Evolutionary conservation across 75 land plant genomes (phyloP).

Genomic region (Selaginella tamariscina): DNA sequence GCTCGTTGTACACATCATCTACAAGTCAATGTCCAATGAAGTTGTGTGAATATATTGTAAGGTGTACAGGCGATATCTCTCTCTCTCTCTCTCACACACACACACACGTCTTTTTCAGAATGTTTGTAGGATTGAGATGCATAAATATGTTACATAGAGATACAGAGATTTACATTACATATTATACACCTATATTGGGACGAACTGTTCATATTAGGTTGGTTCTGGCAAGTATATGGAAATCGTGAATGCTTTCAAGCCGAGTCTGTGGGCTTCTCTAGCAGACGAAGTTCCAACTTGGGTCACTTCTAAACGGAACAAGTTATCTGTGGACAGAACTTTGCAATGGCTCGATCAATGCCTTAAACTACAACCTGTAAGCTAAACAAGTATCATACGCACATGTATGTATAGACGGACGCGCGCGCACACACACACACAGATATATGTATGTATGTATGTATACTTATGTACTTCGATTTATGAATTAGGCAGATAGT

Average conservation of each 20-base stretch:
- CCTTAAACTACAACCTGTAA: conserved; percentile 43
- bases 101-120: neutral
- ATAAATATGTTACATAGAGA: neutral
- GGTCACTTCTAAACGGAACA: conserved; percentile 68
- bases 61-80: neutral
- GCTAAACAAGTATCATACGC: conserved; percentile 6
- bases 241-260: conserved; percentile 52
- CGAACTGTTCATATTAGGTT: conserved; percentile 28
- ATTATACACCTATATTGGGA: neutral
- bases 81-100: neutral
- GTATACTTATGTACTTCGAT: neutral
- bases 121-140: neutral
- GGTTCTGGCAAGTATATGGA: conserved; percentile 73
- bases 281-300: conserved; percentile 87
- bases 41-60: neutral
- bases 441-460: too few relatives aligned
- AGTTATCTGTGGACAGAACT: conserved; percentile 69
- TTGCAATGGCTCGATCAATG: conserved; percentile 84
- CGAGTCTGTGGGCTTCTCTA: conserved; percentile 66
- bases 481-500: neutral
- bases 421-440: too few relatives aligned
- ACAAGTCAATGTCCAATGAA: neutral
- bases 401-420: too few relatives aligned
- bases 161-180: neutral
- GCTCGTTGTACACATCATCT: neutral